These are phyloP conservation scores for Inga laurina DNA, from an alignment of 306 rosid genomes.

Conservation along the genomic window DNA sequence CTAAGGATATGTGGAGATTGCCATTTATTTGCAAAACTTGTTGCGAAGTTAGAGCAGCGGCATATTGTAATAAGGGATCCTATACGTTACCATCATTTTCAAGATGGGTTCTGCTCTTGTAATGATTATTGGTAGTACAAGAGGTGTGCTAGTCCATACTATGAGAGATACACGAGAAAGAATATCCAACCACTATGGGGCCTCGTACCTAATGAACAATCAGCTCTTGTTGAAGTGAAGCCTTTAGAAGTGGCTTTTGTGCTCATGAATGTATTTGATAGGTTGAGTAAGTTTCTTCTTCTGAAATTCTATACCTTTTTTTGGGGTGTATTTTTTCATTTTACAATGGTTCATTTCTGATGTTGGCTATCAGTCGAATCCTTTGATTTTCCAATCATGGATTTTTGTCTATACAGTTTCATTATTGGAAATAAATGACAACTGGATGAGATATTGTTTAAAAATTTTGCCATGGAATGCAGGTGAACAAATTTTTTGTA, in stretches of 20 bases:
- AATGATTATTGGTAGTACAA: conserved; percentile 77
- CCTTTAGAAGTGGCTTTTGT: conserved; percentile 15
- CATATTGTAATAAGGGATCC: conserved; percentile 84
- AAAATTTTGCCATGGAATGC: neutral
- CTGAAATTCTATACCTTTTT: conserved; percentile 7
- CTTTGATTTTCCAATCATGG: conserved; percentile 2
- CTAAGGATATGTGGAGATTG: conserved; percentile 92
- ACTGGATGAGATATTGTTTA: neutral
- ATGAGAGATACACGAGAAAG: conserved; percentile 17
- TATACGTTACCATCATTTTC: conserved; percentile 87
- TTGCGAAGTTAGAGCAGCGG: conserved; percentile 60
- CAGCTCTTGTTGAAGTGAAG: conserved; percentile 24
- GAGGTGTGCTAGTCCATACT: neutral
- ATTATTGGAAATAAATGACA: neutral
- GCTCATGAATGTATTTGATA: conserved; percentile 13
- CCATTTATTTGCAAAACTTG: conserved; percentile 75
- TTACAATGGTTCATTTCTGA: neutral
- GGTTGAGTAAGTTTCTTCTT: conserved; percentile 21
- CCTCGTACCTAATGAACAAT: conserved; percentile 4
- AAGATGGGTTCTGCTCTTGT: conserved; percentile 75
- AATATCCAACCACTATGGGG: neutral
- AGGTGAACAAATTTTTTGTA: neutral
- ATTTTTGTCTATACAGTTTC: neutral
- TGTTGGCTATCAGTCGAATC: neutral
- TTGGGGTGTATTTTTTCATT: neutral